These are phyloP conservation scores for Pseudofabraea citricarpa DNA, from an alignment of 2,329 filamentous ascomycete genomes.

Conservation along the genomic window DNA sequence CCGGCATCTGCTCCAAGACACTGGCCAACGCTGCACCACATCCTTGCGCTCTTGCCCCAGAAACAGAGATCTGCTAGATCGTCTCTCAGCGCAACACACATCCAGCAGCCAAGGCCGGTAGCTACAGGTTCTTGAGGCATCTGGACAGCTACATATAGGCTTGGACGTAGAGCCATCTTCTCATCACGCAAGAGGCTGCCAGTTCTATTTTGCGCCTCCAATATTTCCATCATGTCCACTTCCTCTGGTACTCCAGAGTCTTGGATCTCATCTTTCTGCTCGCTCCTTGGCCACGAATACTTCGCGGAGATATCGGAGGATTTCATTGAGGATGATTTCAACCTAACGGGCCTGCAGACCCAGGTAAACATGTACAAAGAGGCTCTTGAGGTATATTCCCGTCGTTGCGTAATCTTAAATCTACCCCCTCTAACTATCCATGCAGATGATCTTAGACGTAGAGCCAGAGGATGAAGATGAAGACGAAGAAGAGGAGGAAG, in stretches of 20 bases:
- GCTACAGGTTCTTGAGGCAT: no score
- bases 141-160: no score
- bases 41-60: no score
- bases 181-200: no score
- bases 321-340: constrained; percentile 99
- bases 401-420: not conserved
- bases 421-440: constrained; percentile 15
- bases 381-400: constrained; percentile 67
- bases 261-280: constrained; percentile 98
- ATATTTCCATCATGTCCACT: constrained; percentile 30
- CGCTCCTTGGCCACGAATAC: constrained; percentile 92
- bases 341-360: constrained; percentile 88
- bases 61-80: no score
- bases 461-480: constrained; percentile 94
- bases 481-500: constrained; percentile 65
- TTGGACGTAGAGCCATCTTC: no score
- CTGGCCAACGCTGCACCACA: no score
- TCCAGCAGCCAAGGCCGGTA: no score
- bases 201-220: no score
- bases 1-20: no score
- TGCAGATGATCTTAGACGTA: constrained; percentile 91
- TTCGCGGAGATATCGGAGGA: constrained; percentile 98
- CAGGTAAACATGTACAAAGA: constrained; percentile 99
- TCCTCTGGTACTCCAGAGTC: constrained; percentile 56
- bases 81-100: no score